Evolutionary conservation across 805 yeast genomes (phyloP).

Genomic region (Yarrowia divulgata): DNA sequence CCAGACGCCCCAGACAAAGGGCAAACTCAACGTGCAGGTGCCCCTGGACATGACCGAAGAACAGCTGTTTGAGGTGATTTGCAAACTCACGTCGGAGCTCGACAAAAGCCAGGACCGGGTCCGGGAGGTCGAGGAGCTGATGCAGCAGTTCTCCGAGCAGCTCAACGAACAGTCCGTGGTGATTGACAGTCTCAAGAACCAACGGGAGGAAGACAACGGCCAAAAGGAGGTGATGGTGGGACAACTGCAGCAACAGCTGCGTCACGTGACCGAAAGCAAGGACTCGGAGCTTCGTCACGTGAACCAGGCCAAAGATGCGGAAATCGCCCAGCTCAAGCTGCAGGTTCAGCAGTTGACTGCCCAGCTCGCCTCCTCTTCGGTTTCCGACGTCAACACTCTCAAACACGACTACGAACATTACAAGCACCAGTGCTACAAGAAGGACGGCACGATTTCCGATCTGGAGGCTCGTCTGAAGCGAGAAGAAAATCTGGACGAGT

Average conservation of each 20-base stretch:
- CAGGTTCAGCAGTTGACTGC: background rate
- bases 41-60: background rate
- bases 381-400: background rate
- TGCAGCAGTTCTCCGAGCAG: background rate
- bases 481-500: background rate
- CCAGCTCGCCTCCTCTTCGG: background rate
- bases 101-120: background rate
- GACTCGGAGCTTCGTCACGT: background rate
- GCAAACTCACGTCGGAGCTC: background rate
- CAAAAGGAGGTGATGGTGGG: background rate
- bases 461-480: constrained; percentile 1
- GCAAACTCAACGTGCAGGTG: background rate
- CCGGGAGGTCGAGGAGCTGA: background rate
- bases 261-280: background rate
- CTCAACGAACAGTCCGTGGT: background rate
- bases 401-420: constrained; percentile 4
- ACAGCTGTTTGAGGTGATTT: background rate
- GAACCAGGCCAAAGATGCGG: background rate
- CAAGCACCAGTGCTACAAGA: constrained; percentile 12
- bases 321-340: background rate
- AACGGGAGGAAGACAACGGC: background rate
- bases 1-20: background rate
- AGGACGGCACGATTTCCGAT: background rate
- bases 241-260: background rate
- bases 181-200: background rate